phyloP scores from a whole-genome alignment of 306 rosid species.

The Cicer judaicum region DNA sequence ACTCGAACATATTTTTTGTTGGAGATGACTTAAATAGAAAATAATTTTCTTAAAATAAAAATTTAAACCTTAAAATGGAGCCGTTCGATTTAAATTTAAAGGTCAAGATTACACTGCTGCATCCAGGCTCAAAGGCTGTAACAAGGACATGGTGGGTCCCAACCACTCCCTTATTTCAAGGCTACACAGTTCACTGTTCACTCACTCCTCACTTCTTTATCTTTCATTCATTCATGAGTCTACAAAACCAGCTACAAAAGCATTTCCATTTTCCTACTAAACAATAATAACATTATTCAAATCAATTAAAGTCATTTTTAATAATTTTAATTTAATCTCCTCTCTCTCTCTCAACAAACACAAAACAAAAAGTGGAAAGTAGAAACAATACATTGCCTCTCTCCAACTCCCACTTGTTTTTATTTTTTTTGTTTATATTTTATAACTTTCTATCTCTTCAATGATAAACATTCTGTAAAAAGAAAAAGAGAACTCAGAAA shows the following conservation, averaged over 20 bases:
- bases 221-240: neutral
- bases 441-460: neutral
- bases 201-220: neutral
- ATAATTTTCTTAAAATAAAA: no score
- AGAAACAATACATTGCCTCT: neutral
- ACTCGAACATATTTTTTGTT: no score
- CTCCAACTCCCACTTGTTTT: conserved; percentile 31
- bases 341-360: neutral
- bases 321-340: neutral
- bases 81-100: no score
- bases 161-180: neutral
- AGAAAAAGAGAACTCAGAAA: conserved; percentile 14
- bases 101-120: no score
- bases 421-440: neutral
- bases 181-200: neutral
- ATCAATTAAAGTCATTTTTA: neutral
- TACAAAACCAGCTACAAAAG: conserved; percentile 65
- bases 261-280: conserved; percentile 45
- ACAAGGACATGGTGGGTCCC: conserved; percentile 48
- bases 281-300: neutral
- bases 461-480: conserved; percentile 21
- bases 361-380: neutral
- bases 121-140: no score
- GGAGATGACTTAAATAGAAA: no score
- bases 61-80: no score